Percentiles rank a stretch among this genome's conserved stretches.
Evolutionary conservation across 805 yeast genomes (phyloP).

Genomic region (Cyberlindnera veronae): DNA sequence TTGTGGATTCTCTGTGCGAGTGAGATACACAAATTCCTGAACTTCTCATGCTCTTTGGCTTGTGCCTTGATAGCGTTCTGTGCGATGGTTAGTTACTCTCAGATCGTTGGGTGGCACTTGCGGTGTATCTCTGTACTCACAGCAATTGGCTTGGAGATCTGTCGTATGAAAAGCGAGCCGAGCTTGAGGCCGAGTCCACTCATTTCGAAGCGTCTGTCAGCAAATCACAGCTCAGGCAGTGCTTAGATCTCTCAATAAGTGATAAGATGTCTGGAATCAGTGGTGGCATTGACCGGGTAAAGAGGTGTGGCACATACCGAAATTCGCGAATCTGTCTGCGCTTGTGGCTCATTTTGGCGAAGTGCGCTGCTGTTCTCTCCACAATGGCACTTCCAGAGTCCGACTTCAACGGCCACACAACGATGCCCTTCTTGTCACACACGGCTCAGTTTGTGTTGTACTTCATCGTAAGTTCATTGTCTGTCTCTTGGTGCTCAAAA

Average conservation of each 20-base stretch:
- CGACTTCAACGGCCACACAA: too few relatives aligned
- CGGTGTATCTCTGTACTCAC: slow-evolving; percentile 4
- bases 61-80: slow-evolving; percentile 61
- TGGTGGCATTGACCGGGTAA: too few relatives aligned
- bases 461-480: slow-evolving; percentile 9
- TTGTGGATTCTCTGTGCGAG: slow-evolving; percentile 72
- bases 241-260: too few relatives aligned
- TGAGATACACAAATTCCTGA: slow-evolving; percentile 57
- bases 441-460: slow-evolving; percentile 19
- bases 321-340: neutral
- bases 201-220: too few relatives aligned
- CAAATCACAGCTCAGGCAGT: too few relatives aligned
- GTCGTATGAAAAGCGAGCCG: slow-evolving; percentile 65
- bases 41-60: slow-evolving; percentile 67
- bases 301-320: neutral
- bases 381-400: neutral
- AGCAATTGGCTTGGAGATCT: slow-evolving; percentile 78
- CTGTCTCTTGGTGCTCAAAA: neutral
- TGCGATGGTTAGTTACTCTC: neutral
- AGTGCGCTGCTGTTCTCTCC: neutral
- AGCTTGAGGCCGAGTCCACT: slow-evolving; percentile 75
- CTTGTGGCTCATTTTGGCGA: neutral
- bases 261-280: too few relatives aligned
- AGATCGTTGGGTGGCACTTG: neutral
- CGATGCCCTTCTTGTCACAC: slow-evolving; percentile 16